A percentile compares a stretch with the other conserved stretches of the same genome.
phyloP scores from a whole-genome alignment of 1,139 yeast species.

The Yamadazyma dushanensis region DNA sequence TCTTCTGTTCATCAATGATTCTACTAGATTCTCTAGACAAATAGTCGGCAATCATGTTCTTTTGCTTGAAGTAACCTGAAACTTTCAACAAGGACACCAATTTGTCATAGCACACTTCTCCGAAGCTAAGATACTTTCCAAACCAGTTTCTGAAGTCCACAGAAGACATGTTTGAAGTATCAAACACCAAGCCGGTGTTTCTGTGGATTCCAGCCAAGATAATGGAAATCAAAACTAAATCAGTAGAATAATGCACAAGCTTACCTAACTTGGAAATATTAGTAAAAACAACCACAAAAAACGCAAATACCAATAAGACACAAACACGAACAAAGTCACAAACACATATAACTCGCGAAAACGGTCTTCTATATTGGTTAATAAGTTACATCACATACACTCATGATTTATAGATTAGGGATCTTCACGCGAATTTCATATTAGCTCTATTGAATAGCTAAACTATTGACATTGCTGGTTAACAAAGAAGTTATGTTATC shows the following conservation, averaged over 20 bases:
- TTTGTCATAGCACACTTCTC: slow-evolving; percentile 53
- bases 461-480: slow-evolving; percentile 86
- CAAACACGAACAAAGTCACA: too few species aligned
- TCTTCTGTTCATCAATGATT: slow-evolving; percentile 24
- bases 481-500: slow-evolving; percentile 85
- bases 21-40: slow-evolving; percentile 34
- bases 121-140: slow-evolving; percentile 52
- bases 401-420: neutral
- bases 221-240: slow-evolving; percentile 59
- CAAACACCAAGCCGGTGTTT: slow-evolving; percentile 59
- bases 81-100: slow-evolving; percentile 37
- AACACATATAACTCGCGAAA: too few species aligned
- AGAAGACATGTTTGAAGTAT: slow-evolving; percentile 45
- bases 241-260: slow-evolving; percentile 56
- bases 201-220: slow-evolving; percentile 65
- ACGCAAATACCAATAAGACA: slow-evolving; percentile 5
- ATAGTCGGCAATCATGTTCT: slow-evolving; percentile 37
- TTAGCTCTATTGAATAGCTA: slow-evolving; percentile 61
- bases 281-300: neutral
- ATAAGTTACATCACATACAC: too few species aligned
- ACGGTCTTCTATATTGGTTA: too few species aligned
- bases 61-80: slow-evolving; percentile 48
- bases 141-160: slow-evolving; percentile 57
- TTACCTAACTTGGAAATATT: slow-evolving; percentile 42
- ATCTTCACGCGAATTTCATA: neutral